A percentile compares a stretch with the other conserved stretches of the same genome.
Evolutionary conservation across 257 asterid species (phyloP).

Genomic region (Solanum lignicaule): DNA sequence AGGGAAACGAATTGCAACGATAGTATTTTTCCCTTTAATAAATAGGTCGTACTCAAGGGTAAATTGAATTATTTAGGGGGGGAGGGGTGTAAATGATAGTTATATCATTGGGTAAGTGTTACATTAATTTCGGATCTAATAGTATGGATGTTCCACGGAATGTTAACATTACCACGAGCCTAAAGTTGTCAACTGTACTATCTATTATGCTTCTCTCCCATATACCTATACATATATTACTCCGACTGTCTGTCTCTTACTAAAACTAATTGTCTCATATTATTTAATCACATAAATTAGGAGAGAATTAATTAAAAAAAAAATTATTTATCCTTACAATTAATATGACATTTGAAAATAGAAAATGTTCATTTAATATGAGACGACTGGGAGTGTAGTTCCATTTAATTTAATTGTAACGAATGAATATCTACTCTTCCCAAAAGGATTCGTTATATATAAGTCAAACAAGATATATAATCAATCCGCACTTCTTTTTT

Average conservation of each 20-base stretch:
- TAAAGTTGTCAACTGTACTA: neutral
- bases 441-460: neutral
- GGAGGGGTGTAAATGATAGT: neutral
- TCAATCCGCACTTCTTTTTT: neutral
- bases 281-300: no score
- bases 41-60: neutral
- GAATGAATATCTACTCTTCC: neutral
- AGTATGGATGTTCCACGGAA: constrained; percentile 25
- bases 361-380: no score
- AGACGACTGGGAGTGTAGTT: no score
- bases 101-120: neutral
- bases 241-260: no score
- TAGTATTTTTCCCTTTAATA: neutral
- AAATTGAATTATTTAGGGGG: neutral
- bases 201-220: neutral
- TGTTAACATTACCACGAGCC: constrained; percentile 27
- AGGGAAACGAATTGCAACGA: neutral
- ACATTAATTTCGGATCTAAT: constrained; percentile 22
- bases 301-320: no score
- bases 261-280: no score
- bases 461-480: neutral
- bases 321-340: no score
- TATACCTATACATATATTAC: neutral
- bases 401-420: neutral
- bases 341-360: no score